Conservation (phyloP, 441 rosid species). For the Bocquillonia castaneifolia region DNA sequence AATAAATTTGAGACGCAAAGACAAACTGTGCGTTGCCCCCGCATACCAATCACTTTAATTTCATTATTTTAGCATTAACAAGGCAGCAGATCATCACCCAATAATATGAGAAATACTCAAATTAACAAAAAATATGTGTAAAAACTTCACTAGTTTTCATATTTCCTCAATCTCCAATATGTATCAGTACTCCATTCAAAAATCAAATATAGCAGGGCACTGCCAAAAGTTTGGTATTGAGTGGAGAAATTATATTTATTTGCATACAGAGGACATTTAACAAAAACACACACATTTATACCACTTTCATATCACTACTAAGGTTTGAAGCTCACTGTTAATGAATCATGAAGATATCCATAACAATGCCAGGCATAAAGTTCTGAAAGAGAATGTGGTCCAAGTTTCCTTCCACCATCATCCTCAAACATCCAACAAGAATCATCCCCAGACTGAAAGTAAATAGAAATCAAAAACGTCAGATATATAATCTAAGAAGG, state of each 20-base stretch:
- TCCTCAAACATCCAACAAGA: conserved; percentile 84
- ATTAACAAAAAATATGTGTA: not conserved
- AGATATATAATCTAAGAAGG: not conserved
- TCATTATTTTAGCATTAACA: too few relatives aligned
- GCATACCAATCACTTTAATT: too few relatives aligned
- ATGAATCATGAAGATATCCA: conserved; percentile 61
- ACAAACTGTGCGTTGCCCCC: too few relatives aligned
- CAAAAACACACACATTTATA: not conserved
- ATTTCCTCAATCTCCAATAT: not conserved
- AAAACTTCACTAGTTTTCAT: not conserved
- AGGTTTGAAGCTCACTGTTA: conserved; percentile 44
- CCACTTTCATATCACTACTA: not conserved
- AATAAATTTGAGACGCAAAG: not conserved
- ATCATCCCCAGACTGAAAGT: conserved; percentile 54
- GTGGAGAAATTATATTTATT: not conserved
- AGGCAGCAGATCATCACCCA: too few relatives aligned
- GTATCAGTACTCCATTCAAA: not conserved
- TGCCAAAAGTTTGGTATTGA: not conserved
- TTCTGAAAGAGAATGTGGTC: conserved; percentile 69
- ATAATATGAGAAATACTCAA: not conserved
- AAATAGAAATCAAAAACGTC: conserved; percentile 14
- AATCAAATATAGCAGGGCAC: not conserved
- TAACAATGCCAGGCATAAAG: conserved; percentile 61
- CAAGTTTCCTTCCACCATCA: conserved; percentile 60
- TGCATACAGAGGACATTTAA: not conserved